Evolutionary conservation across 768 basidiomycete species (phyloP).

Genomic region (Lactarius quietus): DNA sequence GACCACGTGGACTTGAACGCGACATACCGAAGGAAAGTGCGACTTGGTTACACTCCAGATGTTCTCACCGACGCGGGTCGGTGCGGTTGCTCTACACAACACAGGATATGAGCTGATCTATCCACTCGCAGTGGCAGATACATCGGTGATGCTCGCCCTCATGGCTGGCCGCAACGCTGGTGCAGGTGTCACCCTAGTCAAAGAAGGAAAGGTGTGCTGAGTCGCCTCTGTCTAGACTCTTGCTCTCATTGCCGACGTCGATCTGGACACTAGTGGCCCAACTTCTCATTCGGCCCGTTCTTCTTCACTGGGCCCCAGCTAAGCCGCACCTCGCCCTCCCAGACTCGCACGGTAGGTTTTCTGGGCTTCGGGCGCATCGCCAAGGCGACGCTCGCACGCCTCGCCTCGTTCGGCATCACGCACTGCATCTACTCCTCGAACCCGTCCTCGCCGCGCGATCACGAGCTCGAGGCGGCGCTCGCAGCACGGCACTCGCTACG

Average conservation of each 20-base stretch:
- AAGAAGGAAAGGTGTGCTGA: conserved; percentile 57
- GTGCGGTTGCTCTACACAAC: conserved; percentile 13
- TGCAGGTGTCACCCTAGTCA: conserved; percentile 58
- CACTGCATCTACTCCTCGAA: conserved; percentile 65
- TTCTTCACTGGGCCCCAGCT: conserved; percentile 80
- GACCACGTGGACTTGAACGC: conserved; percentile 77
- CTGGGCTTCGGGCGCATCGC: conserved; percentile 95
- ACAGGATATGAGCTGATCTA: background rate
- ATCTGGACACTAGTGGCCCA: conserved; percentile 63
- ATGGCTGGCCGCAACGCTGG: conserved; percentile 89
- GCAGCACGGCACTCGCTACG: conserved; percentile 33
- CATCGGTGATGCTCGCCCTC: conserved; percentile 83
- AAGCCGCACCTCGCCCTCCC: conserved; percentile 47
- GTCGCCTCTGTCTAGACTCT: background rate
- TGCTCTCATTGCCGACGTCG: background rate
- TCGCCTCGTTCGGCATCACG: conserved; percentile 79
- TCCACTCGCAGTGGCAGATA: conserved; percentile 74
- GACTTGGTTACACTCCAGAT: conserved; percentile 89
- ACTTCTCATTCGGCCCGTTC: conserved; percentile 77
- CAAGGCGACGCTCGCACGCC: conserved; percentile 73
- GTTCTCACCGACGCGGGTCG: conserved; percentile 88
- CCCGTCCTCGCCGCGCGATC: conserved; percentile 46
- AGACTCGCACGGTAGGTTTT: conserved; percentile 75
- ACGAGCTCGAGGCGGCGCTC: conserved; percentile 38
- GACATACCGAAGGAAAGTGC: conserved; percentile 56